A percentile compares a stretch with the other conserved stretches of the same genome.
These are phyloP conservation scores for Boletus huronensis DNA, from an alignment of 768 basidiomycete species.

Conservation along the genomic window DNA sequence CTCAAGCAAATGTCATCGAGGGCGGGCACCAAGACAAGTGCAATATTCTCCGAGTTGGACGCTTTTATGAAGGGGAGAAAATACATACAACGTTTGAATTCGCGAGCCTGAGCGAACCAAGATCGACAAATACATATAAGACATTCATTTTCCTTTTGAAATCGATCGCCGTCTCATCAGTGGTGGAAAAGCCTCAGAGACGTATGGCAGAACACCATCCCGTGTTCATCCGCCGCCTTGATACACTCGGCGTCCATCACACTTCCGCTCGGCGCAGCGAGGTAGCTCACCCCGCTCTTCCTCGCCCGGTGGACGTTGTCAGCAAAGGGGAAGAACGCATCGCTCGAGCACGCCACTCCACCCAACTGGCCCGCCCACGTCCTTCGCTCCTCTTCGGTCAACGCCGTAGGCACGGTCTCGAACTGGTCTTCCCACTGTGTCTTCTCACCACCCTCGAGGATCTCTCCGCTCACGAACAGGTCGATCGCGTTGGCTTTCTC, in stretches of 20 bases:
- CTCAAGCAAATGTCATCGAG: no score
- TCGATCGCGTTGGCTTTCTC: conserved; percentile 99
- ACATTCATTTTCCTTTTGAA: neutral
- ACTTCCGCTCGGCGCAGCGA: conserved; percentile 89
- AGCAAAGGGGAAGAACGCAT: conserved; percentile 99
- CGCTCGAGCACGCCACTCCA: conserved; percentile 89
- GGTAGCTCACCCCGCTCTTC: conserved; percentile 88
- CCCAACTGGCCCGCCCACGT: conserved; percentile 73
- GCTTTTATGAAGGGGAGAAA: neutral
- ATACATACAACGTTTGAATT: neutral
- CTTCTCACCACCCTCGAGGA: conserved; percentile 85
- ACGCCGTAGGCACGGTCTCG: conserved; percentile 59
- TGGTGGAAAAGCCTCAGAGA: conserved; percentile 88
- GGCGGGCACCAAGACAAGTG: no score
- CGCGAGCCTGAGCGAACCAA: neutral
- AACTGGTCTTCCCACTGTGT: conserved; percentile 90
- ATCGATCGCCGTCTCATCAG: conserved; percentile 31
- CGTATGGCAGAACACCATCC: conserved; percentile 89
- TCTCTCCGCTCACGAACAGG: conserved; percentile 88
- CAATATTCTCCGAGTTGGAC: neutral
- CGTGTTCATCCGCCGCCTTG: conserved; percentile 92
- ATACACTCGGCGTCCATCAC: conserved; percentile 98
- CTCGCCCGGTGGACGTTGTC: conserved; percentile 94
- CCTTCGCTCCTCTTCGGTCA: conserved; percentile 68
- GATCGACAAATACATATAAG: conserved; percentile 2